phyloP scores from a whole-genome alignment of 352 stramenopile genomes.

The Phytophthora cajani region DNA sequence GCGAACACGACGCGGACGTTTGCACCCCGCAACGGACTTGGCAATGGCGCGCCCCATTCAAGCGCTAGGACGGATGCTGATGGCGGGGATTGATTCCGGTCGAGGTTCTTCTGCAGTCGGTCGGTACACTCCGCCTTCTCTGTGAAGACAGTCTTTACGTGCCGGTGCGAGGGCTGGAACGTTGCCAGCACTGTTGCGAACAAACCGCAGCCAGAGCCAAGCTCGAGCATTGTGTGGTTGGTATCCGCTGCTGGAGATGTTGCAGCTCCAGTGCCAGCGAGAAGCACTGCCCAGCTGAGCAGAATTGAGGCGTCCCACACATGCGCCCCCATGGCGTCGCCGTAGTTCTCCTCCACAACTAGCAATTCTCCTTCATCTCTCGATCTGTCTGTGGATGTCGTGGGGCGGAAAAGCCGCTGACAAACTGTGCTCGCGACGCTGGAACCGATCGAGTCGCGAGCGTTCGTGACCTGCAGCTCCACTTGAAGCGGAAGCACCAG shows the following conservation, averaged over 20 bases:
- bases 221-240: conserved; percentile 38
- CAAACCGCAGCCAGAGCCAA: conserved; percentile 60
- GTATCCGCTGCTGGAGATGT: neutral
- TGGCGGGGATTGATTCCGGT: conserved; percentile 21
- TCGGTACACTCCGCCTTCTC: conserved; percentile 42
- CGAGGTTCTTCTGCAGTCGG: conserved; percentile 43
- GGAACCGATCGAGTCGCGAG: neutral
- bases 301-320: conserved; percentile 74
- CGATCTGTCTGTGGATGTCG: neutral
- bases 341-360: conserved; percentile 68
- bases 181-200: conserved; percentile 42
- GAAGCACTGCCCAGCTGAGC: conserved; percentile 47
- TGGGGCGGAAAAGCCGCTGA: conserved; percentile 12
- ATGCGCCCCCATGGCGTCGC: conserved; percentile 68
- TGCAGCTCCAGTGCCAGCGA: neutral
- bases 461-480: conserved; percentile 6
- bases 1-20: conserved; percentile 46
- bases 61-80: conserved; percentile 24
- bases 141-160: conserved; percentile 32
- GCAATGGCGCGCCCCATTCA: conserved; percentile 41
- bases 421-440: conserved; percentile 14
- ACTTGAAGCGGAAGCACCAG: conserved; percentile 53
- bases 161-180: neutral
- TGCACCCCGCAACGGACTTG: neutral
- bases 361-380: conserved; percentile 8